These are phyloP conservation scores for Peziza echinospora DNA, from an alignment of 495 filamentous ascomycete species.

Conservation along the genomic window DNA sequence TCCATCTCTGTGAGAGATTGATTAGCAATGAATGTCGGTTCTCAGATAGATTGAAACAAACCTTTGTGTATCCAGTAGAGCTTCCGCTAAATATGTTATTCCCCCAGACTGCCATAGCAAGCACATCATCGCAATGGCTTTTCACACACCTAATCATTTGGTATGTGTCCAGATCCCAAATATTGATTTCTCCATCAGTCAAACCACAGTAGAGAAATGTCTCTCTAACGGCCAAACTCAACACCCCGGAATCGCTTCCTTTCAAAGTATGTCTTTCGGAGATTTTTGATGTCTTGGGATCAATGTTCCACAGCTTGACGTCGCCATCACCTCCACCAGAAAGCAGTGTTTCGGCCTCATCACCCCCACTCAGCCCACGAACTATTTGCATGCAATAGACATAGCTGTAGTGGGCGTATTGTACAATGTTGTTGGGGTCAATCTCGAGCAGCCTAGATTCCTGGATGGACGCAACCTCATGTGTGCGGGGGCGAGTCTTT, in stretches of 20 bases:
- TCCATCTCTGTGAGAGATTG: constrained; percentile 41
- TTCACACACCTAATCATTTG: constrained; percentile 73
- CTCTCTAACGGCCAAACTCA: constrained; percentile 65
- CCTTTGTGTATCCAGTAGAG: constrained; percentile 58
- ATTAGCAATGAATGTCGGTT: not conserved
- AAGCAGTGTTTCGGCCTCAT: constrained; percentile 43
- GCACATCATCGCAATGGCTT: constrained; percentile 59
- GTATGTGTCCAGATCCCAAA: constrained; percentile 90
- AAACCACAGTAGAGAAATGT: constrained; percentile 80
- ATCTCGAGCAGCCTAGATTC: constrained; percentile 56
- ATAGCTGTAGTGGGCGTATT: constrained; percentile 89
- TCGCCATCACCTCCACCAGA: constrained; percentile 86
- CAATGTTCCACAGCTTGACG: constrained; percentile 61
- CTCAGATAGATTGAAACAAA: constrained; percentile 23
- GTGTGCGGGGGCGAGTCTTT: constrained; percentile 44
- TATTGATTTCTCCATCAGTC: constrained; percentile 71
- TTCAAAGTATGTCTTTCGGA: constrained; percentile 44
- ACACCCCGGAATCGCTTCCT: constrained; percentile 54
- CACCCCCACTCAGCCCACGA: constrained; percentile 26
- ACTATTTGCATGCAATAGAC: constrained; percentile 84
- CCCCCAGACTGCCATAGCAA: constrained; percentile 62
- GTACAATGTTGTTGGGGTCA: constrained; percentile 53
- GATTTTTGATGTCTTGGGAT: constrained; percentile 28
- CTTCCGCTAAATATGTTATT: constrained; percentile 68
- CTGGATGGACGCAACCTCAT: constrained; percentile 24